A percentile compares a stretch with the other conserved stretches of the same genome.
phyloP scores from a whole-genome alignment of 2,329 filamentous ascomycete genomes.

The Trichoderma oligosporum region DNA sequence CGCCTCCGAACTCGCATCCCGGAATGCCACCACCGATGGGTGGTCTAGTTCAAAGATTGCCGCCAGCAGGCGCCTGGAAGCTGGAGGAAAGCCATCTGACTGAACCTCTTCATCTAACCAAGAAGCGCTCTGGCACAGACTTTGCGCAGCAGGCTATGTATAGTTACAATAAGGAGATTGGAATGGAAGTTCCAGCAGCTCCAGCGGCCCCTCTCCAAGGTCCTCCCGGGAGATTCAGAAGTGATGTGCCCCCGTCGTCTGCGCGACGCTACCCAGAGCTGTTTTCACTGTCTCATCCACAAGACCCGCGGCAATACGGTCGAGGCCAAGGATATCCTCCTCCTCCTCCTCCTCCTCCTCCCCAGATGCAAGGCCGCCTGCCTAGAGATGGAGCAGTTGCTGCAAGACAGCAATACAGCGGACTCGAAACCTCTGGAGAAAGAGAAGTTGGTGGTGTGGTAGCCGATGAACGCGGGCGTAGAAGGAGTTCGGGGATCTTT shows the following conservation, averaged over 20 bases:
- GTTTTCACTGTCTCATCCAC: constrained; percentile 33
- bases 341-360: no score
- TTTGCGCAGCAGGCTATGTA: constrained; percentile 31
- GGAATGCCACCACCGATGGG: constrained; percentile 21
- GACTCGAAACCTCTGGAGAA: background rate
- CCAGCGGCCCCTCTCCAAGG: constrained; percentile 21
- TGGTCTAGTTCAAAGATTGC: constrained; percentile 41
- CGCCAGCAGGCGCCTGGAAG: constrained; percentile 48
- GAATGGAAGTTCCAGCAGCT: constrained; percentile 26
- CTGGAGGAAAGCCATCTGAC: constrained; percentile 53
- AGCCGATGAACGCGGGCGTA: constrained; percentile 37
- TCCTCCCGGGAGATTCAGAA: constrained; percentile 27
- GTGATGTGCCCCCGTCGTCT: constrained; percentile 49
- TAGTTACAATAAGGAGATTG: constrained; percentile 52
- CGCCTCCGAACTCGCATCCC: background rate
- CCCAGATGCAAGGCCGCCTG: constrained; percentile 16
- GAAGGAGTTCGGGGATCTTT: constrained; percentile 45
- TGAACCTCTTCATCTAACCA: constrained; percentile 44
- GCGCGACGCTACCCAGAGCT: constrained; percentile 48
- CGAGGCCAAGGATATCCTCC: constrained; percentile 22
- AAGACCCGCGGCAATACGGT: constrained; percentile 15
- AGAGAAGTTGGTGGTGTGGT: constrained; percentile 37
- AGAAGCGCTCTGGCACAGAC: constrained; percentile 34
- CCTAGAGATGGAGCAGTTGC: constrained; percentile 34
- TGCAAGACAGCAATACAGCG: background rate